These are phyloP conservation scores for Macrotyloma uniflorum DNA, from an alignment of 306 rosid genomes.

Conservation along the genomic window DNA sequence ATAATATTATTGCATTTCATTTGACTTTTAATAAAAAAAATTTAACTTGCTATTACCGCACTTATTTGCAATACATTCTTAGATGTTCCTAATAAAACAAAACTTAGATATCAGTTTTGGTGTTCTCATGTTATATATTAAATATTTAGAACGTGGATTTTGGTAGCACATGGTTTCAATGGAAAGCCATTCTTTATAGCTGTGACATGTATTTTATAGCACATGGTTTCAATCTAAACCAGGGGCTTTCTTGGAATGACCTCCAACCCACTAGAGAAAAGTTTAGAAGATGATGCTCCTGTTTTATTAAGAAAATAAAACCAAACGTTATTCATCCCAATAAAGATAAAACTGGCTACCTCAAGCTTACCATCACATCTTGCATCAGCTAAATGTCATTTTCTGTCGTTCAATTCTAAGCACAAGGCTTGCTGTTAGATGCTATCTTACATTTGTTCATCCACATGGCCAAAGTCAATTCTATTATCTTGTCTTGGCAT, in stretches of 20 bases:
- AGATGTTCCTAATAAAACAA: too few relatives aligned
- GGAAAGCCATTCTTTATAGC: neutral
- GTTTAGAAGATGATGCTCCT: neutral
- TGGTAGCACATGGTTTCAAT: neutral
- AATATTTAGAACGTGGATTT: too few relatives aligned
- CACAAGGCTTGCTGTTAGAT: neutral
- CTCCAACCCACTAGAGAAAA: neutral
- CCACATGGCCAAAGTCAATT: neutral
- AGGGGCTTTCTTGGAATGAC: slow-evolving; percentile 23
- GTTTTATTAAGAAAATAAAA: neutral
- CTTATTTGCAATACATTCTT: too few relatives aligned
- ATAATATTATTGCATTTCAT: too few relatives aligned
- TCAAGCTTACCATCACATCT: slow-evolving; percentile 2
- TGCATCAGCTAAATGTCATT: slow-evolving; percentile 13
- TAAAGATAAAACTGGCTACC: neutral
- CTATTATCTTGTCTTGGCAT: neutral
- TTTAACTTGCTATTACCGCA: too few relatives aligned
- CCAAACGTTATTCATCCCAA: neutral
- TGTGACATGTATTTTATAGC: neutral
- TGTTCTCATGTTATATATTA: too few relatives aligned
- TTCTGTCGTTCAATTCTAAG: neutral
- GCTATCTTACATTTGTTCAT: neutral
- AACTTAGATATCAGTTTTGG: too few relatives aligned
- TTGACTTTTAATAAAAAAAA: too few relatives aligned
- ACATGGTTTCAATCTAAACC: slow-evolving; percentile 20